These are phyloP conservation scores for Lentinula raphanica DNA, from an alignment of 768 basidiomycete genomes.

Conservation along the genomic window DNA sequence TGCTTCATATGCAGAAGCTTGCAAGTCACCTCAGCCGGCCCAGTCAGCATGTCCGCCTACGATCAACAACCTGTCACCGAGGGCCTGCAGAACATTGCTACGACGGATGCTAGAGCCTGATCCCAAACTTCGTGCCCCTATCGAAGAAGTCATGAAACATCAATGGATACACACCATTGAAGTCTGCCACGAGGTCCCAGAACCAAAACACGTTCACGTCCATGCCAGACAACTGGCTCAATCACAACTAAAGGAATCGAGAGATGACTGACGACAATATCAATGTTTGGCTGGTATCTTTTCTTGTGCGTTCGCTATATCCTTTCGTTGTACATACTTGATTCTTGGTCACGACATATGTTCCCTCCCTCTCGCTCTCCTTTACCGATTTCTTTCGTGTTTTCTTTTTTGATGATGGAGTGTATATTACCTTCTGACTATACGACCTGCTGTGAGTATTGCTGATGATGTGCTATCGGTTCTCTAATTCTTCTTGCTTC, in stretches of 20 bases:
- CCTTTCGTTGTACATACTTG: neutral
- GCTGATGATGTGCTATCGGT: neutral
- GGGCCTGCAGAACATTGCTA: slow-evolving; percentile 76
- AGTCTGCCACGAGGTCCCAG: slow-evolving; percentile 64
- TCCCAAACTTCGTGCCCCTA: slow-evolving; percentile 65
- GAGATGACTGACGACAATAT: neutral
- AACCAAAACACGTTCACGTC: slow-evolving; percentile 70
- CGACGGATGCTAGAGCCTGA: slow-evolving; percentile 96
- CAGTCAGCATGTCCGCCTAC: slow-evolving; percentile 55
- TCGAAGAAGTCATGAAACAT: slow-evolving; percentile 78
- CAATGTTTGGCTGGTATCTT: neutral
- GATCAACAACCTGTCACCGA: slow-evolving; percentile 84
- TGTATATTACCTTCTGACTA: neutral
- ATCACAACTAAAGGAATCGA: slow-evolving; percentile 32
- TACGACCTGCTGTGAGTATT: neutral
- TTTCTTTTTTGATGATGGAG: neutral
- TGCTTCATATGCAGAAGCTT: slow-evolving; percentile 63
- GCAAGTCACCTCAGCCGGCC: slow-evolving; percentile 39
- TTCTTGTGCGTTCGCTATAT: neutral
- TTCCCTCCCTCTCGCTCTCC: neutral
- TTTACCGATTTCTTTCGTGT: neutral
- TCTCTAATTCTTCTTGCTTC: neutral
- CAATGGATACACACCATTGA: slow-evolving; percentile 79
- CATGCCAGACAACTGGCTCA: slow-evolving; percentile 56
- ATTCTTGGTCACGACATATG: neutral